These are phyloP conservation scores for Brasilioporus rufonigricans DNA, from an alignment of 768 basidiomycete genomes.

Conservation along the genomic window DNA sequence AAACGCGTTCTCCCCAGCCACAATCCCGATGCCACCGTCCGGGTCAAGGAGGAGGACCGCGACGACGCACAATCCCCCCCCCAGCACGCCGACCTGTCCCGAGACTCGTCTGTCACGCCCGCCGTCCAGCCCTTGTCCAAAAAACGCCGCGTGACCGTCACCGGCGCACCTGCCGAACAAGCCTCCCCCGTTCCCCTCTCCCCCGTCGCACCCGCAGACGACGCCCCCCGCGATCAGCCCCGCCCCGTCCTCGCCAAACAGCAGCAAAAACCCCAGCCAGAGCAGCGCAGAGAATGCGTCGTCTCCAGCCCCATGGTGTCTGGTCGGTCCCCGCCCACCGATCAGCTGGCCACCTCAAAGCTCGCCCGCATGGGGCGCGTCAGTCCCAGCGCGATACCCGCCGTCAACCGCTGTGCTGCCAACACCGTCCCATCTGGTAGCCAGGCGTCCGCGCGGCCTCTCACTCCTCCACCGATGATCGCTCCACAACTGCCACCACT, in stretches of 20 bases:
- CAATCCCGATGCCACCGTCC: conserved; percentile 34
- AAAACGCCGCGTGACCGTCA: conserved; percentile 71
- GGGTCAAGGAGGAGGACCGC: conserved; percentile 65
- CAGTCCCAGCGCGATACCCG: conserved; percentile 35
- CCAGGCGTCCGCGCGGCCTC: conserved; percentile 23
- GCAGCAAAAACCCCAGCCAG: conserved; percentile 69
- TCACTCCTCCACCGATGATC: conserved; percentile 26
- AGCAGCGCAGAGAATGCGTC: conserved; percentile 57
- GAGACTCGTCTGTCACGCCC: conserved; percentile 37
- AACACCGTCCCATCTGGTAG: conserved; percentile 24
- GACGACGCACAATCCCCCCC: conserved; percentile 43
- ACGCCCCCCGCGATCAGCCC: conserved; percentile 40
- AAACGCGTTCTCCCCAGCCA: conserved; percentile 17
- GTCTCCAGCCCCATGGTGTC: conserved; percentile 31
- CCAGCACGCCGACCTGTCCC: conserved; percentile 6
- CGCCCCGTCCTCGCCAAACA: conserved; percentile 64
- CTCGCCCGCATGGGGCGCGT: conserved; percentile 33
- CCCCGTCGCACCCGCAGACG: conserved; percentile 66
- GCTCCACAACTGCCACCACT: conserved; percentile 19
- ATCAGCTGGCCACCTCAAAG: conserved; percentile 30
- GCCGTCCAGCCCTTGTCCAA: conserved; percentile 45
- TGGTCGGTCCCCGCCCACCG: conserved; percentile 22
- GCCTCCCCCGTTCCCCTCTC: conserved; percentile 57
- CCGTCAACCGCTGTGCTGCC: conserved; percentile 24
- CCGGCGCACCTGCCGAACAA: conserved; percentile 51